Base-by-base conservation (phyloP, 371 early-diverging fungal genomes). In the Blakeslea trispora region DNA sequence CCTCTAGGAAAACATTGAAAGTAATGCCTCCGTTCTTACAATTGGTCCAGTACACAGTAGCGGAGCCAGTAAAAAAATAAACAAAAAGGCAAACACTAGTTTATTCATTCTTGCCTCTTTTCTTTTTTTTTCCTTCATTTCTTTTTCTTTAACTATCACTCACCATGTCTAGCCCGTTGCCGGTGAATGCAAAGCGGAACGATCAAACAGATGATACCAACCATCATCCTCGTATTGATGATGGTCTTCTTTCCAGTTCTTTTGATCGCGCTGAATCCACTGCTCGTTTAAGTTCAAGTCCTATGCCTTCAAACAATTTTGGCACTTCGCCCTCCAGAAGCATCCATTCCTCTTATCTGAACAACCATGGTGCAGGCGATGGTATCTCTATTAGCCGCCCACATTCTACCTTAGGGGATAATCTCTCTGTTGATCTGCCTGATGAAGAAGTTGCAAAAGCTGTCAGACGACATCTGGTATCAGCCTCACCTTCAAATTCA, bases 371-470 rank as follows among this genome's bases (percentile, higher is more conserved):
- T 17, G 59, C 42, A 5, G 24, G 18, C 10, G 46, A 64, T 35
- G n/a, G 32, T 15, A 21, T 56, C 7, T 56, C 62, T 46, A 19
- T 11, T 7, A 45, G 31, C 8, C 32, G 55, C 44, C 59, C 65
- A 23, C 60, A 35, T 14, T 69, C 55, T 28, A 48, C 49, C 11
- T 63, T 51, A 50, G 68, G 66, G 19, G 69, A 63, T 51, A 66
- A 63, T 23, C 22, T 60, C 5, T 50, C 61, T 4, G 62, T 64
- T 3, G 72, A 73, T 41, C 45, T 75, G 45, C 76, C 71, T 24
- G 74, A 78, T n/a, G 68, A 71, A 19, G 64, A 75, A 55, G 68
- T 78, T 3, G 74, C 74, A 28, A 68, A 53, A 50, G 75, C 64
- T 6, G 79, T 78, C 18, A 78, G 69, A 45, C 69, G 72, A 23